Base-by-base conservation (phyloP, 805 yeast genomes). In the Scheffersomyces stipitis region DNA sequence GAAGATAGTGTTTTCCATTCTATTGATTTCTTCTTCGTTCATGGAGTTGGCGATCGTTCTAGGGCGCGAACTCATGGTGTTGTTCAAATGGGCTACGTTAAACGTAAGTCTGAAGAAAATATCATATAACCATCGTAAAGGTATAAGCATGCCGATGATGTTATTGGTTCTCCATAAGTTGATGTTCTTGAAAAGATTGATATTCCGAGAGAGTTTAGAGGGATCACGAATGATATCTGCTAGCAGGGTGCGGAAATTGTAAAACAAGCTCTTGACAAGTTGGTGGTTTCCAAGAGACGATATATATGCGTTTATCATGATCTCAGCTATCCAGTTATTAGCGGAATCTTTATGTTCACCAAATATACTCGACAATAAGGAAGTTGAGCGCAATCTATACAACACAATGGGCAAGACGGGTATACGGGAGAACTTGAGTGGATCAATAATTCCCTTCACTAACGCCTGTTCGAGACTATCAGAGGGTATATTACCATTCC, bases 351-450 rank as follows among this genome's bases (percentile, higher is more conserved):
- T 26, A 14, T 46, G 38, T 15, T 42, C 33, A 4, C 45, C 49
- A 31, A 60, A 53, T 2, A 65, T 32, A 35, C 69, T 59, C 18
- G 54, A 47, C 15, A 57, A 26, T 9, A 63, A 35, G 30, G 67
- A 64, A 18, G 62, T 56, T 9, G 50, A 44, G 30, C 72, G 52
- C 69, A 66, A 60, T 22, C 68, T 46, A 45, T 62, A 67, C 38
- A 69, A 36, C 24, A 66, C 53, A 12, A 67, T 47, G 4, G 74
- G 74, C n/a, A 69, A 52, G 8, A 59, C 41, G 3, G 72, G 67
- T 12, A 69, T 53, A 20, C 66, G 50, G 14, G 67, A 56, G 40
- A 66, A 58, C 38, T 64, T 64, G 33, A 62, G 45, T 6, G 68
- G 70, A 44, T 61, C 69, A 4, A 64, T 49, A 14, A 60, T 33